phyloP scores from a whole-genome alignment of 352 stramenopile species.

The Phytopythium delawarense region DNA sequence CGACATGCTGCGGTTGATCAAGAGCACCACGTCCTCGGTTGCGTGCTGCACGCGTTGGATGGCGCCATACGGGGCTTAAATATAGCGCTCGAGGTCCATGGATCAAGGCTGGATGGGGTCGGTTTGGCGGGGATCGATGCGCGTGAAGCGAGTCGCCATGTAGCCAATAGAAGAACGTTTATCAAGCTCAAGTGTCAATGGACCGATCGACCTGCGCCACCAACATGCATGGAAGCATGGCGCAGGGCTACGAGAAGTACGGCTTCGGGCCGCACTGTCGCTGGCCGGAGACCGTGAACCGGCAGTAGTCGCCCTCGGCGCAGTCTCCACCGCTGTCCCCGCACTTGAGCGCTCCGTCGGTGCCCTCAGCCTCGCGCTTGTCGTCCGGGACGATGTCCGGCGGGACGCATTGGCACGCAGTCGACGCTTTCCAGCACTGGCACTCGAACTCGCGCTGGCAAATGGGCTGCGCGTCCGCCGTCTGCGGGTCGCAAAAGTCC shows the following conservation, averaged over 20 bases:
- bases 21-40: too few species aligned
- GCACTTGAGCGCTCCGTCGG: conserved; percentile 20
- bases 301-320: conserved; percentile 33
- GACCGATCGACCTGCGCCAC: too few species aligned
- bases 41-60: too few species aligned
- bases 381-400: conserved; percentile 28
- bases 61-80: background rate
- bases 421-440: conserved; percentile 7
- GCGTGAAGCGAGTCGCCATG: too few species aligned
- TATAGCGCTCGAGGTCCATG: too few species aligned
- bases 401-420: conserved; percentile 25
- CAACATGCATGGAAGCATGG: background rate
- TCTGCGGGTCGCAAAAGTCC: conserved; percentile 28
- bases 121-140: too few species aligned
- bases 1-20: too few species aligned
- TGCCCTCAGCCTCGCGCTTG: conserved; percentile 4
- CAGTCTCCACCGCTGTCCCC: conserved; percentile 16
- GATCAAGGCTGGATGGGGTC: too few species aligned
- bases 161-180: background rate
- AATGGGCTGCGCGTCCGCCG: conserved; percentile 22
- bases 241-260: conserved; percentile 22
- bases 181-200: background rate
- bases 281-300: conserved; percentile 25
- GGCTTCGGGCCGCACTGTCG: conserved; percentile 36
- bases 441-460: conserved; percentile 45